These are phyloP conservation scores for Cytospora paraplurivora DNA, from an alignment of 2,329 filamentous ascomycete genomes.

Conservation along the genomic window DNA sequence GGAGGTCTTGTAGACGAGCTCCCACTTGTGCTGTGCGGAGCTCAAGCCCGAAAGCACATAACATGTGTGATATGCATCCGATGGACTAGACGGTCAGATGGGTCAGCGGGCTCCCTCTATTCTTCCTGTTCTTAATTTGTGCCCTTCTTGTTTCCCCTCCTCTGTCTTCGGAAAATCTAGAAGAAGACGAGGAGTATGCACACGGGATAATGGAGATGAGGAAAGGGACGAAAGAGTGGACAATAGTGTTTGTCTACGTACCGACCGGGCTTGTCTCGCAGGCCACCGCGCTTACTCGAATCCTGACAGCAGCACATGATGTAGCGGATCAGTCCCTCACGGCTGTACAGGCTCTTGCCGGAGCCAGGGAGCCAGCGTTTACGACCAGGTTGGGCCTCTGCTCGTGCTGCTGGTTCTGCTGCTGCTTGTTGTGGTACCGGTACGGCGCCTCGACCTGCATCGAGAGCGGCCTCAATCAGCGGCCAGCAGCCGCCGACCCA, in stretches of 20 bases:
- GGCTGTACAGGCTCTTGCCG: conserved; percentile 67
- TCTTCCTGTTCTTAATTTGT: too few species aligned
- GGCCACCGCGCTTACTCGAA: conserved; percentile 68
- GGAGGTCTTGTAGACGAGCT: conserved; percentile 44
- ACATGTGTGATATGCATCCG: conserved; percentile 90
- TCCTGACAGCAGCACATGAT: conserved; percentile 89
- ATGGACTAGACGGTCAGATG: conserved; percentile 51
- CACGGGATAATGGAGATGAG: conserved; percentile 15
- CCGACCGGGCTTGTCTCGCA: conserved; percentile 93
- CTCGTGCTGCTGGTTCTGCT: conserved; percentile 31
- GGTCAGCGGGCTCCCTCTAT: conserved; percentile 5
- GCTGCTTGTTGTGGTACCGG: conserved; percentile 31
- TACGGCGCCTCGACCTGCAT: conserved; percentile 43
- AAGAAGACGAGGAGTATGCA: conserved; percentile 15
- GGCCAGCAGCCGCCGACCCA: conserved; percentile 98
- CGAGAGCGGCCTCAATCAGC: conserved; percentile 77
- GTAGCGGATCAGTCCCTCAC: conserved; percentile 84
- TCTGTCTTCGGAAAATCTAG: too few species aligned
- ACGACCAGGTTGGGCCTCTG: conserved; percentile 18
- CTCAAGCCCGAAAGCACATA: conserved; percentile 88
- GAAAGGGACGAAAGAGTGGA: neutral
- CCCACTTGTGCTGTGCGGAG: conserved; percentile 72
- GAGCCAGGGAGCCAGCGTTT: conserved; percentile 37
- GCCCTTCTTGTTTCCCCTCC: too few species aligned
- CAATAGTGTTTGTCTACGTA: conserved; percentile 48